A percentile compares a stretch with the other conserved stretches of the same genome.
Conservation (phyloP, 805 yeast species). For the Yamadazyma scolyti region DNA sequence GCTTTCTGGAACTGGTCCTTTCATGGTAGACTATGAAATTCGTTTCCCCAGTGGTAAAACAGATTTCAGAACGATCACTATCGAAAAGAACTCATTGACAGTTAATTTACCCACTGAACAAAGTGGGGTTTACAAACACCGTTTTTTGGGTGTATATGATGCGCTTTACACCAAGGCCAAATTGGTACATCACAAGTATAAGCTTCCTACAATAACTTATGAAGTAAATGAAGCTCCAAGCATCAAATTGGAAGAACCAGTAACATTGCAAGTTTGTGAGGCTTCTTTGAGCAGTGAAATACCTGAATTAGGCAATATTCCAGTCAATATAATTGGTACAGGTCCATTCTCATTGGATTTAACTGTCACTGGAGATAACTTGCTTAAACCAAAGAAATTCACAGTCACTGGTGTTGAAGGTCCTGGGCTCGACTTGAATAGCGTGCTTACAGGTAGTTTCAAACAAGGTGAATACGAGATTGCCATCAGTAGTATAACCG, state of each 20-base stretch:
- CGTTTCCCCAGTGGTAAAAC: slow-evolving; percentile 52
- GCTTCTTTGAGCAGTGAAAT: slow-evolving; percentile 20
- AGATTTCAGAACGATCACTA: slow-evolving; percentile 30
- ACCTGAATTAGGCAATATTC: slow-evolving; percentile 31
- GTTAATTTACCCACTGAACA: slow-evolving; percentile 38
- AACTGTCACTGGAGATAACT: slow-evolving; percentile 55
- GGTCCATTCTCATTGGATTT: slow-evolving; percentile 62
- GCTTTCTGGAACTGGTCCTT: slow-evolving; percentile 61
- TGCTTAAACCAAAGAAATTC: slow-evolving; percentile 49
- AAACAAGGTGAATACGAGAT: slow-evolving; percentile 69
- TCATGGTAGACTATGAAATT: slow-evolving; percentile 64
- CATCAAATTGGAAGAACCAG: slow-evolving; percentile 46
- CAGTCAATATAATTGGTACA: slow-evolving; percentile 52
- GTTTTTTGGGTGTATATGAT: slow-evolving; percentile 63
- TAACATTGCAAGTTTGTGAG: slow-evolving; percentile 47
- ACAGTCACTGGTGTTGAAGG: slow-evolving; percentile 40
- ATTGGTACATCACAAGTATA: slow-evolving; percentile 7
- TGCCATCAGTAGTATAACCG: slow-evolving; percentile 54
- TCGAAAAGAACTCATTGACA: slow-evolving; percentile 22
- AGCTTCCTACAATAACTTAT: slow-evolving; percentile 14
- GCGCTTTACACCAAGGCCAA: slow-evolving; percentile 45
- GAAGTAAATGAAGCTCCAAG: slow-evolving; percentile 61
- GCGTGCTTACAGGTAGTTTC: slow-evolving; percentile 9
- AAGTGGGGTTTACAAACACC: slow-evolving; percentile 61
- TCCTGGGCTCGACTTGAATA: slow-evolving; percentile 7